phyloP scores from a whole-genome alignment of 352 stramenopile species.

The Phytophthora fragariae region DNA sequence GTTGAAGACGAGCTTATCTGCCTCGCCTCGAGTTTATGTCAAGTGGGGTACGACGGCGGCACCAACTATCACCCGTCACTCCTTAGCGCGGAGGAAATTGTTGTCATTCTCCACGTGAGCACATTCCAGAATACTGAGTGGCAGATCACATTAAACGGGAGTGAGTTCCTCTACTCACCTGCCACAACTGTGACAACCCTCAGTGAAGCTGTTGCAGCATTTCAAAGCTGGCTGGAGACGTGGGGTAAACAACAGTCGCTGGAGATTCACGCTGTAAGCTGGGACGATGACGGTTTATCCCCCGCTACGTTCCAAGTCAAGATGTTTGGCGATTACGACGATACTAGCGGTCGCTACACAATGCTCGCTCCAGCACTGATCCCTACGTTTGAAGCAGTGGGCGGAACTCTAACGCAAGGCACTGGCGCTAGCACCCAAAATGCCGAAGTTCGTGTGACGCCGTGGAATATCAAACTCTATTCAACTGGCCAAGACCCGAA shows the following conservation, averaged over 20 bases:
- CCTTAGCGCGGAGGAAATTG: constrained; percentile 5
- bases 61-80: constrained; percentile 1
- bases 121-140: constrained; percentile 21
- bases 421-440: neutral
- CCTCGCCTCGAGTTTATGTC: constrained; percentile 5
- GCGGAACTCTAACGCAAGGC: neutral
- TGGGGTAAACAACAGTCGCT: neutral
- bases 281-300: neutral
- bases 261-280: neutral
- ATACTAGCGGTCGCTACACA: constrained; percentile 9
- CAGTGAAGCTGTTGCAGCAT: neutral
- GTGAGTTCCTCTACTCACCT: constrained; percentile 2
- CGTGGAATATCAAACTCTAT: neutral
- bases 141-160: constrained; percentile 10
- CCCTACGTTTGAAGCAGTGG: constrained; percentile 7
- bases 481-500: neutral
- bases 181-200: neutral
- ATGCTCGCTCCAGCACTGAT: constrained; percentile 4
- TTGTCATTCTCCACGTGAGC: neutral
- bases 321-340: constrained; percentile 15
- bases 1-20: constrained; percentile 4
- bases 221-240: constrained; percentile 15
- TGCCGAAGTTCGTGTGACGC: neutral
- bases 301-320: constrained; percentile 5
- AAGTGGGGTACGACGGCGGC: constrained; percentile 3